phyloP scores from a whole-genome alignment of 1,284 basidiomycete species.

The Fomitopsis schrenkii region DNA sequence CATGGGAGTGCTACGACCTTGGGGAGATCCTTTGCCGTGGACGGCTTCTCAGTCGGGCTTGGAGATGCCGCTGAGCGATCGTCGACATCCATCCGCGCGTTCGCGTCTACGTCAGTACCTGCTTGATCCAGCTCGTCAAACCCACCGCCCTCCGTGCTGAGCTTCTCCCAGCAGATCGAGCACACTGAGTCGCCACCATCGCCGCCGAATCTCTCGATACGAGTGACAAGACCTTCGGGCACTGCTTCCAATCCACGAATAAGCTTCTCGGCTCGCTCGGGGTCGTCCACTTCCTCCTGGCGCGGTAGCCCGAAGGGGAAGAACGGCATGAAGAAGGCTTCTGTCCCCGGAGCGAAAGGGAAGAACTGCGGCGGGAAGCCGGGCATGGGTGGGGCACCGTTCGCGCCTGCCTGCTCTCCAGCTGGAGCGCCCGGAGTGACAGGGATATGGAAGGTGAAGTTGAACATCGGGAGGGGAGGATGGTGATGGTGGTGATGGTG shows the following conservation, averaged over 20 bases:
- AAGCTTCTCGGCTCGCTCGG: slow-evolving; percentile 57
- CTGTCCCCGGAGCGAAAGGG: not conserved
- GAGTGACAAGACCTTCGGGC: slow-evolving; percentile 57
- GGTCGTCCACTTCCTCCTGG: slow-evolving; percentile 53
- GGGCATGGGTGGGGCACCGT: not conserved
- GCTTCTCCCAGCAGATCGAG: slow-evolving; percentile 71
- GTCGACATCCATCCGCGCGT: slow-evolving; percentile 13
- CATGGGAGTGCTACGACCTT: slow-evolving; percentile 67
- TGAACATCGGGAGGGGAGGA: slow-evolving; percentile 9
- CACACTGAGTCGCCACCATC: slow-evolving; percentile 46
- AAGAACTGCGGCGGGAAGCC: slow-evolving; percentile 7
- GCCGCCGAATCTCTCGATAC: slow-evolving; percentile 57
- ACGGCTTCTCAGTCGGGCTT: not conserved
- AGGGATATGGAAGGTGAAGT: slow-evolving; percentile 19
- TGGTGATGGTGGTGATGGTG: slow-evolving; percentile 3
- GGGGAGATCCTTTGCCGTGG: slow-evolving; percentile 14
- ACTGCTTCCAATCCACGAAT: slow-evolving; percentile 63
- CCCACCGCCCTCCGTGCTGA: slow-evolving; percentile 46
- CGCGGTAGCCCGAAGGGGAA: slow-evolving; percentile 21
- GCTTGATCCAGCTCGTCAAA: slow-evolving; percentile 25
- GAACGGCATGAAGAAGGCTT: slow-evolving; percentile 14
- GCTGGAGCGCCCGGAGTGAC: slow-evolving; percentile 5
- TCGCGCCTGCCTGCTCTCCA: slow-evolving; percentile 2
- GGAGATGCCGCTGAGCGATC: slow-evolving; percentile 4
- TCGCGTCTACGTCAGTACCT: slow-evolving; percentile 7